phyloP scores from a whole-genome alignment of 371 early-diverging fungal genomes.

The Apophysomyces variabilis region DNA sequence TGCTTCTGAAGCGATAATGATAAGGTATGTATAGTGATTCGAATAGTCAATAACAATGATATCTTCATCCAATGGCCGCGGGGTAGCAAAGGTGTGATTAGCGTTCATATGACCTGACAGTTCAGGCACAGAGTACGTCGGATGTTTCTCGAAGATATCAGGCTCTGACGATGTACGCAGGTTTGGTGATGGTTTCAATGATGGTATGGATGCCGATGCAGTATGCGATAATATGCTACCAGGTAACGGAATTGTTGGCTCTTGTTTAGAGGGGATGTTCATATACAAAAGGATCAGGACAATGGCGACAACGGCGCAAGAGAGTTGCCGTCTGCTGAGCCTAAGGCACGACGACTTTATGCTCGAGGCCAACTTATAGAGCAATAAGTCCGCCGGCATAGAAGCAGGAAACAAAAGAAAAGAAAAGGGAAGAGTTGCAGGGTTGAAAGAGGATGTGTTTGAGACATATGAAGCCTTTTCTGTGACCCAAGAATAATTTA shows the following conservation, averaged over 20 bases:
- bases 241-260: background rate
- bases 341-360: background rate
- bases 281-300: slow-evolving; percentile 9
- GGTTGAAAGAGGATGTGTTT: background rate
- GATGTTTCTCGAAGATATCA: too few species aligned
- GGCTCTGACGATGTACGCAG: background rate
- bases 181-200: background rate
- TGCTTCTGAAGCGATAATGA: slow-evolving; percentile 55
- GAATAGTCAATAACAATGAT: slow-evolving; percentile 35
- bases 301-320: slow-evolving; percentile 8
- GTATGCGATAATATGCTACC: background rate
- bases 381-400: background rate
- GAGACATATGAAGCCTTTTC: background rate
- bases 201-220: background rate
- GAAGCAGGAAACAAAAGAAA: background rate
- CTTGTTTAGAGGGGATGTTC: background rate
- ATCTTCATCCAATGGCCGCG: slow-evolving; percentile 21
- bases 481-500: background rate
- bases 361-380: background rate
- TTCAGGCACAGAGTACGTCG: background rate
- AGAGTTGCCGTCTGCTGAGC: background rate
- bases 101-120: background rate
- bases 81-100: slow-evolving; percentile 16
- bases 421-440: background rate
- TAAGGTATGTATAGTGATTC: slow-evolving; percentile 47